phyloP scores from a whole-genome alignment of 208 protist genomes.

The Leishmania tropica region DNA sequence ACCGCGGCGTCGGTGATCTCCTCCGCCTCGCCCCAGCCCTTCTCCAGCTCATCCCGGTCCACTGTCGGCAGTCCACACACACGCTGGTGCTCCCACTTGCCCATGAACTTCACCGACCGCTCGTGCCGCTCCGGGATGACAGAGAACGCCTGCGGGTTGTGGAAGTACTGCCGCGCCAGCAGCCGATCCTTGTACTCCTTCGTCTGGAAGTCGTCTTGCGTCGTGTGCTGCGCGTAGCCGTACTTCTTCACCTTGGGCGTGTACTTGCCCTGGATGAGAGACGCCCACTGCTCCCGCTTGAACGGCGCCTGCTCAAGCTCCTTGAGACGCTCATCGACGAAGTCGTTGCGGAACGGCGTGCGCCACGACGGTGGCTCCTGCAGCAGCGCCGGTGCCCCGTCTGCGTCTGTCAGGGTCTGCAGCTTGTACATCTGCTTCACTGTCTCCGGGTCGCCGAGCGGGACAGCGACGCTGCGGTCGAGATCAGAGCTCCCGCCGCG shows the following conservation, averaged over 20 bases:
- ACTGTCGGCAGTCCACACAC: slow-evolving; percentile 81
- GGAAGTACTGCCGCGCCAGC: slow-evolving; percentile 83
- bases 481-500: slow-evolving; percentile 46
- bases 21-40: slow-evolving; percentile 72
- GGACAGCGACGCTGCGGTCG: slow-evolving; percentile 75
- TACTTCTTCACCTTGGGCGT: slow-evolving; percentile 86
- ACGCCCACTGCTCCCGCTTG: slow-evolving; percentile 75
- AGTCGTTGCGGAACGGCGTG: slow-evolving; percentile 92
- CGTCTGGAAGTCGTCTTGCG: slow-evolving; percentile 89
- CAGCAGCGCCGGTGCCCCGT: slow-evolving; percentile 42
- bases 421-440: slow-evolving; percentile 47
- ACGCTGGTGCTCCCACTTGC: slow-evolving; percentile 83
- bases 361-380: slow-evolving; percentile 87
- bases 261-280: slow-evolving; percentile 81
- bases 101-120: slow-evolving; percentile 68
- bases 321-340: slow-evolving; percentile 77
- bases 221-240: slow-evolving; percentile 89
- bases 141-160: slow-evolving; percentile 85
- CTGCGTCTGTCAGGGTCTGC: slow-evolving; percentile 29
- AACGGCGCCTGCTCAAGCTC: slow-evolving; percentile 78
- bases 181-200: slow-evolving; percentile 92
- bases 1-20: slow-evolving; percentile 73
- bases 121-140: slow-evolving; percentile 79
- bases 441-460: slow-evolving; percentile 48
- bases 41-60: slow-evolving; percentile 89